phyloP scores from a whole-genome alignment of 179 eudicot genomes.

The Spergularia azorica region DNA sequence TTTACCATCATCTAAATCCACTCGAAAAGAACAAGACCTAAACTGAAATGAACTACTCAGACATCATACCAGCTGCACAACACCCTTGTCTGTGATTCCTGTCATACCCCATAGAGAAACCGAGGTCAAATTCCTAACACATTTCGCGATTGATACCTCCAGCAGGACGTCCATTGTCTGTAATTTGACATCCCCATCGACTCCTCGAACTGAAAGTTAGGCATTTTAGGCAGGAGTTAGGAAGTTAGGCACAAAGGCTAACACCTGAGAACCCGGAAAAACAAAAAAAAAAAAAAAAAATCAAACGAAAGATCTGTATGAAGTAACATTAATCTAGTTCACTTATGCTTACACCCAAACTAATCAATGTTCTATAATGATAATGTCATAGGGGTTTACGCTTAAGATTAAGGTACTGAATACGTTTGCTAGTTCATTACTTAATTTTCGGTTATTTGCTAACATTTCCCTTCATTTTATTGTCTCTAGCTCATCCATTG shows the following conservation, averaged over 20 bases:
- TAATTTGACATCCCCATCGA: constrained; percentile 95
- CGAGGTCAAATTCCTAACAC: constrained; percentile 70
- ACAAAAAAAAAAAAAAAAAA: not conserved
- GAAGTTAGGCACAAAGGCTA: too few species aligned
- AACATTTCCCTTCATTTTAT: too few species aligned
- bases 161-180: constrained; percentile 72
- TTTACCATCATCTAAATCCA: too few species aligned
- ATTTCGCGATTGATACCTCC: constrained; percentile 74
- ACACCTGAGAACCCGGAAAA: not conserved
- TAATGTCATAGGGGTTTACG: too few species aligned
- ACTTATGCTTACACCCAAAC: not conserved
- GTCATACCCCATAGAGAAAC: constrained; percentile 89
- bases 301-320: not conserved
- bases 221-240: too few species aligned
- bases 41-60: too few species aligned
- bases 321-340: not conserved
- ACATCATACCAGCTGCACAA: constrained; percentile 62
- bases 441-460: too few species aligned
- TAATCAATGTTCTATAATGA: too few species aligned
- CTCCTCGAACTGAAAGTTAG: constrained; percentile 74
- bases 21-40: too few species aligned
- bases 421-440: too few species aligned
- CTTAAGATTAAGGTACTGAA: too few species aligned
- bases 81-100: constrained; percentile 83
- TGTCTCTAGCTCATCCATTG: too few species aligned